Evolutionary conservation across 2,329 filamentous ascomycete genomes (phyloP), one percentile per base, ranked within the genome.

Genomic region (Arthroderma uncinatum): DNA sequence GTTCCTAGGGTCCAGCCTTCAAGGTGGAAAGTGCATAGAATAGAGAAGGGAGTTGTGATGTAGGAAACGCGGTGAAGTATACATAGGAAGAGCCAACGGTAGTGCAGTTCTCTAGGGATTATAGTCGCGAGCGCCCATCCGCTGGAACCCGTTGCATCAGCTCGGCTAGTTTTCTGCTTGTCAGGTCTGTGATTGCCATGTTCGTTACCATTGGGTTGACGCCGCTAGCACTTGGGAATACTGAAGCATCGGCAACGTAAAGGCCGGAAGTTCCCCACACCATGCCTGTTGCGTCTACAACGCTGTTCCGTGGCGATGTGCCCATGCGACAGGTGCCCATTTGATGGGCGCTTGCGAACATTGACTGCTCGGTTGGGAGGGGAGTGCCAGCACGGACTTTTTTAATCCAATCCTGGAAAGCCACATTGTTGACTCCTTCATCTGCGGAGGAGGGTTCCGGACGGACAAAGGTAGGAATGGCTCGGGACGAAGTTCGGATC

Each of bases 401-500:
- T 0, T 70, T 66, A 16, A 83, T 73, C 82, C 82, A 85, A 1
- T 69, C 65, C 57, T 79, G 72, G 67, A 85, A 80, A 0, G 68
- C 71, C 0, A 71, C 62, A 58, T 83, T 77, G 63, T 82, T 82
- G 62, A 79, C 74, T 0, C 78, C 78, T 5, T 72, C 68, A 1
- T 72, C 65, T 1, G 69, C 60, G 6, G 55, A 44, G 21, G 60
- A 57, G 3, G 63, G 62, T 5, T 64, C 62, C 2, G 69, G 64
- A 10, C 81, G 78, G 30, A 79, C 68, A 67, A 90, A 96, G 0
- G 84, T 78, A 33, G 79, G 74, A 36, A 89, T 69, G 8, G 82
- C 82, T 0, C 81, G 78, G 19, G 87, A 76, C 2, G 78, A 75
- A 0, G 84, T 76, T 66, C 85, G 81, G 66, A 96, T 91, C 71